Conservation (phyloP, 208 protist genomes). For the Crithidia brevicula region DNA sequence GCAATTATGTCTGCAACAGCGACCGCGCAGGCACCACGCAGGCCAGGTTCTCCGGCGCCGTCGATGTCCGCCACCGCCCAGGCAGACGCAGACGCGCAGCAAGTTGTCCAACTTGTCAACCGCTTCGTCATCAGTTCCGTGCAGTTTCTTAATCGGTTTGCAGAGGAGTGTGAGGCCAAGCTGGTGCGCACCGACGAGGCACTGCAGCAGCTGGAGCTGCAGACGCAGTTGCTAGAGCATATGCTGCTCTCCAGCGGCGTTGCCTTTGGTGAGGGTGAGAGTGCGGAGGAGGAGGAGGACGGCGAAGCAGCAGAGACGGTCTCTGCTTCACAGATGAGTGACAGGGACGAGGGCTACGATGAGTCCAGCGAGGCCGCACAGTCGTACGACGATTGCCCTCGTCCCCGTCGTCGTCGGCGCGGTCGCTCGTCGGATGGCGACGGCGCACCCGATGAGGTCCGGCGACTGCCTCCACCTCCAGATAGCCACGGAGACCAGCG, state of each 20-base stretch:
- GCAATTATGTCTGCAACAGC: no score
- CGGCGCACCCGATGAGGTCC: not conserved
- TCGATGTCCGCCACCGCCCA: slow-evolving; percentile 8
- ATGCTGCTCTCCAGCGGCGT: slow-evolving; percentile 48
- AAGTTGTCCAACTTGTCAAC: slow-evolving; percentile 69
- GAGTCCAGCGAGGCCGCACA: slow-evolving; percentile 3
- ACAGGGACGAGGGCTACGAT: not conserved
- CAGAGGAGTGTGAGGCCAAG: slow-evolving; percentile 67
- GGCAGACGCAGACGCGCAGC: slow-evolving; percentile 44
- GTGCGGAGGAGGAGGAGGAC: slow-evolving; percentile 19
- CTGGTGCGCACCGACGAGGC: slow-evolving; percentile 45
- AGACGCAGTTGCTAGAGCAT: slow-evolving; percentile 72
- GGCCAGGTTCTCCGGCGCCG: not conserved
- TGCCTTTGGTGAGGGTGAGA: slow-evolving; percentile 14
- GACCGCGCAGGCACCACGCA: not conserved
- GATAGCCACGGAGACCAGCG: not conserved
- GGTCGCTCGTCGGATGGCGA: not conserved
- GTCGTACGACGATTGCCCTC: slow-evolving; percentile 3
- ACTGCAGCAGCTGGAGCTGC: slow-evolving; percentile 69
- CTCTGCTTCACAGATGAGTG: not conserved
- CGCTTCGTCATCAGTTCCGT: slow-evolving; percentile 74
- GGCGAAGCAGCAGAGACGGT: not conserved
- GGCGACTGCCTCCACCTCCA: not conserved
- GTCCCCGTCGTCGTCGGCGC: slow-evolving; percentile 2
- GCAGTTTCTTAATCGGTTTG: slow-evolving; percentile 88